These are phyloP conservation scores for Ramichloridium luteum DNA, from an alignment of 2,329 filamentous ascomycete genomes.

Conservation along the genomic window DNA sequence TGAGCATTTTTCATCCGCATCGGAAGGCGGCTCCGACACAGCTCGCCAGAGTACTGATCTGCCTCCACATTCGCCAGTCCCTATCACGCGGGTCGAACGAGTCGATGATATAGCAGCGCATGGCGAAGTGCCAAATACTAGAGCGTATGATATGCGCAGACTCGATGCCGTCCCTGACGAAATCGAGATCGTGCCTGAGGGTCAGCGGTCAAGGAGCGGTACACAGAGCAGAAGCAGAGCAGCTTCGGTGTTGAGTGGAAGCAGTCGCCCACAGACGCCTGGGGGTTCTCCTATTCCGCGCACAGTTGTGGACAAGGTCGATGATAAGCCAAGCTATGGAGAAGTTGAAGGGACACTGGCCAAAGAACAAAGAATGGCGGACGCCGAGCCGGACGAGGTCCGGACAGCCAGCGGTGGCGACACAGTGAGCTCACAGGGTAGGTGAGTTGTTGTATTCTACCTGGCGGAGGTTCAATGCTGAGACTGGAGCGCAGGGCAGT, in stretches of 20 bases:
- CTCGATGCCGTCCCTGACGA: slow-evolving; percentile 53
- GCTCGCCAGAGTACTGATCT: slow-evolving; percentile 27
- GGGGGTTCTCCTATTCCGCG: slow-evolving; percentile 43
- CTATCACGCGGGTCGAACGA: slow-evolving; percentile 50
- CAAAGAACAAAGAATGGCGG: slow-evolving; percentile 43
- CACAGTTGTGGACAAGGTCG: slow-evolving; percentile 50
- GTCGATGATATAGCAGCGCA: slow-evolving; percentile 47
- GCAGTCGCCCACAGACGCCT: slow-evolving; percentile 37
- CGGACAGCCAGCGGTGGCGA: slow-evolving; percentile 32
- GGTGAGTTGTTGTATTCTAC: slow-evolving; percentile 32
- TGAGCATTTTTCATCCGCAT: slow-evolving; percentile 55
- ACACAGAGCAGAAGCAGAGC: slow-evolving; percentile 25
- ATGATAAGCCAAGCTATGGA: slow-evolving; percentile 45
- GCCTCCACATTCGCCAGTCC: slow-evolving; percentile 37
- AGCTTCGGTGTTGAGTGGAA: slow-evolving; percentile 26
- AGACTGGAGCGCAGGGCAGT: slow-evolving; percentile 13
- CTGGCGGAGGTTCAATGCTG: no score
- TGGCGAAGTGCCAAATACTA: slow-evolving; percentile 50
- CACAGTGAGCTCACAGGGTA: slow-evolving; percentile 42
- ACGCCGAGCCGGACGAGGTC: slow-evolving; percentile 48
- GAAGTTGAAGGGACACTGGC: slow-evolving; percentile 51
- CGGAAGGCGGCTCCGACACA: slow-evolving; percentile 37
- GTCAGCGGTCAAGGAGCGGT: slow-evolving; percentile 30
- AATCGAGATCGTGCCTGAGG: slow-evolving; percentile 43
- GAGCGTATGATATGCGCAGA: slow-evolving; percentile 45